Conservation (phyloP, 441 rosid genomes). For the Biscutella laevigata region DNA sequence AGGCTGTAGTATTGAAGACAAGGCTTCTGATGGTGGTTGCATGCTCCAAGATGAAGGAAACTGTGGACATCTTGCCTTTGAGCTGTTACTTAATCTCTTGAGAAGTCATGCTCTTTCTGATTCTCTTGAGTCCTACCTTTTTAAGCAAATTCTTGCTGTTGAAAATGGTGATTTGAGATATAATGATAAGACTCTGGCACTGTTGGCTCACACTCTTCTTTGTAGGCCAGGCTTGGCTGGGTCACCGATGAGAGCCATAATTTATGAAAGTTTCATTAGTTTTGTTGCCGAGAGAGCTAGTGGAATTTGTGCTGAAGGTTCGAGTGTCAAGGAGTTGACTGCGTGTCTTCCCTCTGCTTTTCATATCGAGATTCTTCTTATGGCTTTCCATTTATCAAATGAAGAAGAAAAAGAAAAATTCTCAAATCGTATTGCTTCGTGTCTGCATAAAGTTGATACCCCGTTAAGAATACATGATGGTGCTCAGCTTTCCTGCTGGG, state of each 20-base stretch:
- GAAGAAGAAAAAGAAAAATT: conserved; percentile 62
- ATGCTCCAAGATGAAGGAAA: conserved; percentile 59
- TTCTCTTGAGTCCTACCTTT: conserved; percentile 71
- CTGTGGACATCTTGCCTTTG: conserved; percentile 62
- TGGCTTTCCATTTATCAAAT: conserved; percentile 92
- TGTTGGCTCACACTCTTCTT: conserved; percentile 72
- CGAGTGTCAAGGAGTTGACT: conserved; percentile 56
- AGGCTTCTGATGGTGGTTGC: conserved; percentile 40
- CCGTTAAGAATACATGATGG: conserved; percentile 37
- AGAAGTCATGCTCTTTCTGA: conserved; percentile 52
- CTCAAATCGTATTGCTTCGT: conserved; percentile 50
- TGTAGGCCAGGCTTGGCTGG: conserved; percentile 67
- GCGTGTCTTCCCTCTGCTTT: conserved; percentile 77
- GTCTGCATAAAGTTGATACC: conserved; percentile 41
- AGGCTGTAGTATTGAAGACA: conserved; percentile 49
- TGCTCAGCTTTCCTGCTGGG: conserved; percentile 80
- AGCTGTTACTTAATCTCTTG: conserved; percentile 70
- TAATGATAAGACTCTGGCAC: conserved; percentile 67
- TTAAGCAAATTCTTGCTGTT: conserved; percentile 63
- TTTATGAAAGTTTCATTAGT: conserved; percentile 51
- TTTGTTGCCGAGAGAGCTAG: conserved; percentile 58
- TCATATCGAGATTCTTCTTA: conserved; percentile 90
- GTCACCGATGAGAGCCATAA: conserved; percentile 53
- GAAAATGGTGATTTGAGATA: conserved; percentile 61
- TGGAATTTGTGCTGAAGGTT: conserved; percentile 42